Conservation (phyloP, 1,284 basidiomycete genomes). For the Tilletia walkeri region DNA sequence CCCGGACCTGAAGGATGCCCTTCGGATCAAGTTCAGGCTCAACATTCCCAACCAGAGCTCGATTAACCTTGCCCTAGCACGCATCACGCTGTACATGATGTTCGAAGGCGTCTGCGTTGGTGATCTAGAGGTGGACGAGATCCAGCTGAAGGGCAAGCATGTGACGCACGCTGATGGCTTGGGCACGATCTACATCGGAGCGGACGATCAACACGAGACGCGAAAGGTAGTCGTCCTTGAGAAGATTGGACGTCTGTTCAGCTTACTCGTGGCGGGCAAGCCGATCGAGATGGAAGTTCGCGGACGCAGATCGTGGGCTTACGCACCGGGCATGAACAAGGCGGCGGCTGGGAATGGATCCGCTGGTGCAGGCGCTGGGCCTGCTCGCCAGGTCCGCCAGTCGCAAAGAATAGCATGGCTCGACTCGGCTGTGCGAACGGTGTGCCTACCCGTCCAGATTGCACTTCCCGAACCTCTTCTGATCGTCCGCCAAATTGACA, state of each 20-base stretch:
- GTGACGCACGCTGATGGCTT: conserved; percentile 13
- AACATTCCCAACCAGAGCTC: conserved; percentile 24
- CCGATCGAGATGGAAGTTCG: conserved; percentile 16
- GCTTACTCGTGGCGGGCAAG: conserved; percentile 21
- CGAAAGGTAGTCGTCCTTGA: conserved; percentile 9
- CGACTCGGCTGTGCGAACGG: conserved; percentile 37
- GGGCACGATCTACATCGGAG: conserved; percentile 15
- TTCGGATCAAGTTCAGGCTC: conserved; percentile 17
- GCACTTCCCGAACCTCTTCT: conserved; percentile 7
- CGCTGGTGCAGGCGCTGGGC: conserved; percentile 15
- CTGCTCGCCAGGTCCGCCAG: not conserved
- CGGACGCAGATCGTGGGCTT: conserved; percentile 23
- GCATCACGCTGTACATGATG: conserved; percentile 17
- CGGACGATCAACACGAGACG: conserved; percentile 13
- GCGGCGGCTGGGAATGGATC: conserved; percentile 21
- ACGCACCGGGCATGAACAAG: not conserved
- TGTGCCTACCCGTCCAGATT: conserved; percentile 27
- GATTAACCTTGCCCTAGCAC: conserved; percentile 21
- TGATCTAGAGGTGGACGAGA: conserved; percentile 15
- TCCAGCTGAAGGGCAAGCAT: conserved; percentile 6
- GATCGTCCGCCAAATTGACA: conserved; percentile 23
- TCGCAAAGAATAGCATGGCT: conserved; percentile 40
- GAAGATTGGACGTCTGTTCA: conserved; percentile 21
- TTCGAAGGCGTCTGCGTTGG: conserved; percentile 16
- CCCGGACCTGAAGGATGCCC: conserved; percentile 13